Evolutionary conservation across 1,284 basidiomycete genomes (phyloP).

Genomic region (Cystobasidium pallidum): DNA sequence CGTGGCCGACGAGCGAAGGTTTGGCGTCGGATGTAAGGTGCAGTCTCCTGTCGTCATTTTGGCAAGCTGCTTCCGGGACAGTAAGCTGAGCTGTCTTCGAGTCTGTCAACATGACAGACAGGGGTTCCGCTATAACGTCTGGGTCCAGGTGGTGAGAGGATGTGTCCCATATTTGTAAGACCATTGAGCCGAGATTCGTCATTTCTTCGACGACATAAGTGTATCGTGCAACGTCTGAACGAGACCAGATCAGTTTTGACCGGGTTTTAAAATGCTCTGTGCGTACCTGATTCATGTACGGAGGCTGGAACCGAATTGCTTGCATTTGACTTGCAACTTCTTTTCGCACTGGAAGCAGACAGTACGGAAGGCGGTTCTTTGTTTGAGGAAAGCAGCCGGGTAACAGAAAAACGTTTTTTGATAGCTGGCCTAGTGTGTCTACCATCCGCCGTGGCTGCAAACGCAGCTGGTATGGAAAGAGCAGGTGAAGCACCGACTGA

Average conservation of each 20-base stretch:
- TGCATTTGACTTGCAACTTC: conserved; percentile 7
- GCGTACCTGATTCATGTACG: conserved; percentile 9
- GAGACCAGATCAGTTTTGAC: neutral
- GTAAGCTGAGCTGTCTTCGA: conserved; percentile 20
- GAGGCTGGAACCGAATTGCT: conserved; percentile 33
- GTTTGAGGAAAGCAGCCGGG: conserved; percentile 11
- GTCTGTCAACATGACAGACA: conserved; percentile 6
- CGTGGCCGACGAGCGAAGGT: conserved; percentile 66
- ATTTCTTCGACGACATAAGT: conserved; percentile 49
- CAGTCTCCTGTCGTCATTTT: conserved; percentile 10
- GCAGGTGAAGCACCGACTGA: conserved; percentile 21
- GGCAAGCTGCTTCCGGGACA: neutral
- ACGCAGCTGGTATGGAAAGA: conserved; percentile 1
- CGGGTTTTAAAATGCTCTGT: neutral
- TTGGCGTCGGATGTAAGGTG: conserved; percentile 53
- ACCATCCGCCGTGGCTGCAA: neutral
- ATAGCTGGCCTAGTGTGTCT: conserved; percentile 11
- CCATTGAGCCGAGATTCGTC: conserved; percentile 50
- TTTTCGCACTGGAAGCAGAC: neutral
- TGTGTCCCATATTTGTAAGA: conserved; percentile 44
- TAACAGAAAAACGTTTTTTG: conserved; percentile 41
- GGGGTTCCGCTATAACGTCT: conserved; percentile 12
- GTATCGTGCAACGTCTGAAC: conserved; percentile 7
- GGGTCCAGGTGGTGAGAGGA: conserved; percentile 1
- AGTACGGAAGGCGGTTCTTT: conserved; percentile 6